Percentiles rank a stretch among this genome's conserved stretches.
Conservation (phyloP, 768 basidiomycete species). For the Porphyrellus cyaneotinctus region DNA sequence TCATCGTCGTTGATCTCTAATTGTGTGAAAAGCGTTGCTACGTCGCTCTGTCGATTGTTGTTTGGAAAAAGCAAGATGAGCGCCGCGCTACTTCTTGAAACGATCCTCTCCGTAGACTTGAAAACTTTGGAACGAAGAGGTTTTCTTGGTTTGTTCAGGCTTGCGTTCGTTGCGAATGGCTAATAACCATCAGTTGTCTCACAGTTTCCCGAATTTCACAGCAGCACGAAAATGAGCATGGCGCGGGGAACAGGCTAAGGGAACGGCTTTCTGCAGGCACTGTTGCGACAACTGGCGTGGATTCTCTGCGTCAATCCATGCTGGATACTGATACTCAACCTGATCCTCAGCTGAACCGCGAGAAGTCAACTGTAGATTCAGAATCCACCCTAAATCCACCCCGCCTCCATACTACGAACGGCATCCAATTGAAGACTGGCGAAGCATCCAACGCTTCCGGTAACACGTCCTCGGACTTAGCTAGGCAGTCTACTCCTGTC, state of each 20-base stretch:
- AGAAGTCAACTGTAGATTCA: not conserved
- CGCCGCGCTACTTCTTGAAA: constrained; percentile 82
- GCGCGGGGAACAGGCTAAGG: not conserved
- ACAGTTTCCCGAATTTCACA: constrained; percentile 81
- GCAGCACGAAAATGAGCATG: not conserved
- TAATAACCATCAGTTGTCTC: not conserved
- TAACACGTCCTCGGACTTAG: not conserved
- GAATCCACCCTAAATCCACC: not conserved
- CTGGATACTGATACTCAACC: not conserved
- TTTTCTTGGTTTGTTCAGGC: constrained; percentile 58
- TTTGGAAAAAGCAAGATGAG: constrained; percentile 73
- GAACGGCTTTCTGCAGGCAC: not conserved
- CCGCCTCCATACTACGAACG: not conserved
- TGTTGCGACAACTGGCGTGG: no score
- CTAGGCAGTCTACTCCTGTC: not conserved
- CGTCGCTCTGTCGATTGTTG: constrained; percentile 69
- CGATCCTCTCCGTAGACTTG: constrained; percentile 83
- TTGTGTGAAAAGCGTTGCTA: constrained; percentile 56
- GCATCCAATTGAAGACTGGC: not conserved
- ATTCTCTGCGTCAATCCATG: not conserved
- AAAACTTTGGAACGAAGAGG: constrained; percentile 71
- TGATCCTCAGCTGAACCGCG: not conserved
- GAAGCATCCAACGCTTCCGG: not conserved
- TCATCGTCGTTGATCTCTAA: not conserved
- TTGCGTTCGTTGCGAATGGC: not conserved